Percentiles rank a stretch among this genome's conserved stretches.
Evolutionary conservation across 129 eudicot species (phyloP).

Genomic region (Deinandra increscens): DNA sequence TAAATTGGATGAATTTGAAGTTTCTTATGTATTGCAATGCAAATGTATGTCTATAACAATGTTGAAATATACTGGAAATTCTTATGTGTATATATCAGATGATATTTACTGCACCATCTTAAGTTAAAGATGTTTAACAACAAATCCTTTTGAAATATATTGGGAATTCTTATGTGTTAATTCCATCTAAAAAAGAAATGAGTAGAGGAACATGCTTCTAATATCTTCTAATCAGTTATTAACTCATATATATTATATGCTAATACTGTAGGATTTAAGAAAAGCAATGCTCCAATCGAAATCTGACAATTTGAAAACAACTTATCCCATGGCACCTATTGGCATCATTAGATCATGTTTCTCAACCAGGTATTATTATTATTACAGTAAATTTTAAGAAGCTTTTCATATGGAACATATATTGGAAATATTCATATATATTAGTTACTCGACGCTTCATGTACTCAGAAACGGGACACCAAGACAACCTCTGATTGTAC

Average conservation of each 20-base stretch:
- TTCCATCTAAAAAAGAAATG: not conserved
- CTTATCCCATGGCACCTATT: conserved; percentile 80
- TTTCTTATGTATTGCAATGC: not conserved
- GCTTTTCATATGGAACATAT: not conserved
- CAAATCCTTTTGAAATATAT: not conserved
- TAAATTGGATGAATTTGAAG: not conserved
- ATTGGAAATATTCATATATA: not conserved
- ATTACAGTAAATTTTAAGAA: not conserved
- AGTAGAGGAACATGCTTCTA: not conserved
- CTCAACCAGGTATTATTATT: conserved; percentile 72
- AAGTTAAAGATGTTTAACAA: too few relatives aligned
- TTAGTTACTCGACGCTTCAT: not conserved
- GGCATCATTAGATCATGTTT: conserved; percentile 71
- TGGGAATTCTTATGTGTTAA: not conserved
- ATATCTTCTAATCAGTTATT: conserved; percentile 5
- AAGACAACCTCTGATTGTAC: conserved; percentile 93
- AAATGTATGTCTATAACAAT: not conserved
- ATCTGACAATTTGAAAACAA: conserved; percentile 39
- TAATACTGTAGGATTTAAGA: conserved; percentile 62
- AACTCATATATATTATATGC: conserved; percentile 2
- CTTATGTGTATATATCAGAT: too few relatives aligned
- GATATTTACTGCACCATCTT: too few relatives aligned
- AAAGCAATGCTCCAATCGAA: conserved; percentile 48
- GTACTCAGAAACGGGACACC: conserved; percentile 84
- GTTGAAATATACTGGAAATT: not conserved